Evolutionary conservation across 345 rosid species (phyloP).

Genomic region (Gossypium herbaceum): DNA sequence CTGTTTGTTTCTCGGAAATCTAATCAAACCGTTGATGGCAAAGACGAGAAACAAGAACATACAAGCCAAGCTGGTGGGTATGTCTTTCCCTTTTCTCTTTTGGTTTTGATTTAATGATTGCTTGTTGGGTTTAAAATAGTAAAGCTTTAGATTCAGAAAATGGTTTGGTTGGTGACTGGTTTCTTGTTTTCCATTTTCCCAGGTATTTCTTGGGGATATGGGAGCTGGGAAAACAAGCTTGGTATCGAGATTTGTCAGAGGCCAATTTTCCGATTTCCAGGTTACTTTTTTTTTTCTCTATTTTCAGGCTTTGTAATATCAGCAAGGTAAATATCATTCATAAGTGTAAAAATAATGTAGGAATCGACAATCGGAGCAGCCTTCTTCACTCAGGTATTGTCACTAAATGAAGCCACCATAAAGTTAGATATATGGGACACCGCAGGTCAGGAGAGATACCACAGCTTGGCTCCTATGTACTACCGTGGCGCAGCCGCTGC

Average conservation of each 20-base stretch:
- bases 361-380: constrained; percentile 84
- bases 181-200: constrained; percentile 8
- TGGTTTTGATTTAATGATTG: neutral
- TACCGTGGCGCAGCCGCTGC: constrained; percentile 86
- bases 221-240: constrained; percentile 79
- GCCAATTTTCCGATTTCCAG: constrained; percentile 70
- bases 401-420: constrained; percentile 58
- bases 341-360: constrained; percentile 17
- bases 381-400: constrained; percentile 74
- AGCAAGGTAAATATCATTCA: constrained; percentile 7
- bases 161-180: neutral
- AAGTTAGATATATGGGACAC: constrained; percentile 88
- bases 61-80: constrained; percentile 94
- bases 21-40: constrained; percentile 31
- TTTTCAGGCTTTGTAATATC: neutral
- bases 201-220: constrained; percentile 86
- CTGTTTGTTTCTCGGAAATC: neutral
- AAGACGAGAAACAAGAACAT: constrained; percentile 59
- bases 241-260: constrained; percentile 69
- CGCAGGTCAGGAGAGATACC: constrained; percentile 81
- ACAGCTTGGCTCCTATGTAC: constrained; percentile 86
- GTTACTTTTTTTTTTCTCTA: constrained; percentile 19
- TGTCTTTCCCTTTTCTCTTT: constrained; percentile 34
- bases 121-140: neutral
- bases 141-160: neutral